Base-by-base conservation (phyloP, 2,329 filamentous ascomycete species). In the Ascochyta viciae-villosae region DNA sequence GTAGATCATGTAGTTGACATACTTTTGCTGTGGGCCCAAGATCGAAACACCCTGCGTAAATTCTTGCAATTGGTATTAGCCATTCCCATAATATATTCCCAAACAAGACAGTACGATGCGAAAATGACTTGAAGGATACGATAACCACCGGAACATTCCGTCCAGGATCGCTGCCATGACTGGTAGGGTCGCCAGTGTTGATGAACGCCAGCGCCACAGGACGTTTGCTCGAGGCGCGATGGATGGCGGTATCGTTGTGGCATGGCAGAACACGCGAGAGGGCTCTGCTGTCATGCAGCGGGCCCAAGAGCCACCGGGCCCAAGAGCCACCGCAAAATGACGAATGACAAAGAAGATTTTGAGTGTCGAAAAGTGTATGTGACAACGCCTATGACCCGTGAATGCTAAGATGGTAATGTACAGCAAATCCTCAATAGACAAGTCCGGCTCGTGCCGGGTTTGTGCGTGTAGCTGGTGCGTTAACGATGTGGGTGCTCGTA, bases 401-500 rank as follows among this genome's bases (percentile, higher is more conserved):
- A 53, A 53, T 57, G 54, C 47, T 47, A 40, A 49, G 34, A 45
- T 53, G 44, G 23, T 57, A 57, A 52, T 57, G 40, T 57, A 57
- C 54, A 57, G 37, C 27, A 44, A 41, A 38, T 49, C 48, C 39
- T 44, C n/a, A 33, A 24, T 15, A 40, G 42, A 44, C 42, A 29
- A 38, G 27, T 41, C 49, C 15, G 19, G 41, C 23, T 44, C 22
- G 39, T 22, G 31, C 35, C 23, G 8, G 48, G 2, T 24, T n/a
- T 35, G 27, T n/a, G 39, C 31, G 22, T 38, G 22, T 34, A n/a
- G 31, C 33, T 23, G 15, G 5, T 26, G 7, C 16, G 35, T 47
- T 42, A 74, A 49, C 72, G 72, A 54, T 74, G 72, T 24, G 67
- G 59, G 47, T 74, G 73, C 50, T 76, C 72, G 43, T 76, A 77